Percentiles rank a stretch among this genome's conserved stretches.
These are phyloP conservation scores for Pyricularia pennisetigena DNA, from an alignment of 2,329 filamentous ascomycete species.

Conservation along the genomic window DNA sequence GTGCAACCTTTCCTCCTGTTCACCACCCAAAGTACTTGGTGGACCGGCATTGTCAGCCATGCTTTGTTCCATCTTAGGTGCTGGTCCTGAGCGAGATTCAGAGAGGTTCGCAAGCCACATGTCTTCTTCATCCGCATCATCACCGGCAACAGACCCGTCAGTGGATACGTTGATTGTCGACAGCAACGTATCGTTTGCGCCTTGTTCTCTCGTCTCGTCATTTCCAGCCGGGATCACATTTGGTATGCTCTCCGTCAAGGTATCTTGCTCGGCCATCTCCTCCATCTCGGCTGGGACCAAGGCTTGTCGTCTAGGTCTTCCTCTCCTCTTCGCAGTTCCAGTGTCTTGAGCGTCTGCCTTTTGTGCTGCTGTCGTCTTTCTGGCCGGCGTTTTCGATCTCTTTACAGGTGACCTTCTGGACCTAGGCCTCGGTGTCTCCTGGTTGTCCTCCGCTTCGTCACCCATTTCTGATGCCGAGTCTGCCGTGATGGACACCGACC, in stretches of 20 bases:
- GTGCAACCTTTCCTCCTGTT: neutral
- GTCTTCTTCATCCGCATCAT: constrained; percentile 9
- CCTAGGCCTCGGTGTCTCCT: constrained; percentile 15
- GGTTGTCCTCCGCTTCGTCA: constrained; percentile 16
- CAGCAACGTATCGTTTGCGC: constrained; percentile 7
- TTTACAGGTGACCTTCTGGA: constrained; percentile 12
- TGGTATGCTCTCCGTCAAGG: constrained; percentile 1
- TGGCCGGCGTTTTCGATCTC: neutral
- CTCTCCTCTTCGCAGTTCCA: constrained; percentile 17
- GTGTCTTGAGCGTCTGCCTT: constrained; percentile 12
- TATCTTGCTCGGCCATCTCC: constrained; percentile 14
- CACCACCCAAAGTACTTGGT: neutral
- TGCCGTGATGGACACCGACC: constrained; percentile 13
- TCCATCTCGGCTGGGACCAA: constrained; percentile 15
- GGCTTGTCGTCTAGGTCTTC: constrained; percentile 19
- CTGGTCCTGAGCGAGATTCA: constrained; percentile 4
- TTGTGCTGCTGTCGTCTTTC: constrained; percentile 17
- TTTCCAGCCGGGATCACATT: neutral
- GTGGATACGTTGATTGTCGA: neutral
- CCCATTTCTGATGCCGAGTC: constrained; percentile 13
- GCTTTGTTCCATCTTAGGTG: neutral
- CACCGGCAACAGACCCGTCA: neutral
- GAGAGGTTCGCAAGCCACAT: constrained; percentile 12
- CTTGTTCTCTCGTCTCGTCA: neutral
- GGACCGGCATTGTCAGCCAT: neutral